Conservation (phyloP, 2,329 filamentous ascomycete genomes). For the Dactylellina parvicollis region DNA sequence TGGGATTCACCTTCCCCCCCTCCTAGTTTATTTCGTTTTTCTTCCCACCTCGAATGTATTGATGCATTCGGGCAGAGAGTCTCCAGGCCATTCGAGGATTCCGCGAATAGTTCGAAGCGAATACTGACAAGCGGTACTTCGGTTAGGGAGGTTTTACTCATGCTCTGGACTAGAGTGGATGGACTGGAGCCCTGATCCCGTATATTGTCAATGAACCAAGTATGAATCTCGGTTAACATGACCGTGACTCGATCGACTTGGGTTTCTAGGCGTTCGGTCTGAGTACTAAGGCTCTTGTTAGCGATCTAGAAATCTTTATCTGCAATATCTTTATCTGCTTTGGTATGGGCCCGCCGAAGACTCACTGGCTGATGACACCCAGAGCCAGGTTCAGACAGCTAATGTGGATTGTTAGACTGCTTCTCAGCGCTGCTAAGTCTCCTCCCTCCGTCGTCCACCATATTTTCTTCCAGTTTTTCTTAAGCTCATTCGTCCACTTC, state of each 20-base stretch:
- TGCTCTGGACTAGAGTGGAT: background rate
- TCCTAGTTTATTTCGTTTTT: too few relatives aligned
- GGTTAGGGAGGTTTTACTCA: background rate
- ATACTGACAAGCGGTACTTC: background rate
- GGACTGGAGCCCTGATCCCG: background rate
- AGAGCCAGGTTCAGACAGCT: conserved; percentile 16
- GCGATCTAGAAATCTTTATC: conserved; percentile 10
- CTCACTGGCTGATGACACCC: conserved; percentile 25
- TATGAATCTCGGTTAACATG: conserved; percentile 26
- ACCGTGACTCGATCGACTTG: background rate
- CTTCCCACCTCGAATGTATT: conserved; percentile 1
- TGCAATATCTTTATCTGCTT: background rate
- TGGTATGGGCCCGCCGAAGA: background rate
- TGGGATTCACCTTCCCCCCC: background rate
- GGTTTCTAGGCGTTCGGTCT: background rate
- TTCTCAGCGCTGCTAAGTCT: conserved; percentile 56
- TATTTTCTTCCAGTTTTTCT: conserved; percentile 59
- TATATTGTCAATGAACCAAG: conserved; percentile 16
- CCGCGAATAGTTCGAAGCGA: conserved; percentile 1
- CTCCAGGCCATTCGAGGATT: background rate
- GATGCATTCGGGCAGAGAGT: conserved; percentile 14
- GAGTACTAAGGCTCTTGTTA: conserved; percentile 3
- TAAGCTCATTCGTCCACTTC: conserved; percentile 56
- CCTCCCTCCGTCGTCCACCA: conserved; percentile 59
- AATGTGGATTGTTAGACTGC: conserved; percentile 16